Evolutionary conservation across 2,329 filamentous ascomycete genomes (phyloP), one percentile per base, ranked within the genome.

Genomic region (Aspergillus sp.): DNA sequence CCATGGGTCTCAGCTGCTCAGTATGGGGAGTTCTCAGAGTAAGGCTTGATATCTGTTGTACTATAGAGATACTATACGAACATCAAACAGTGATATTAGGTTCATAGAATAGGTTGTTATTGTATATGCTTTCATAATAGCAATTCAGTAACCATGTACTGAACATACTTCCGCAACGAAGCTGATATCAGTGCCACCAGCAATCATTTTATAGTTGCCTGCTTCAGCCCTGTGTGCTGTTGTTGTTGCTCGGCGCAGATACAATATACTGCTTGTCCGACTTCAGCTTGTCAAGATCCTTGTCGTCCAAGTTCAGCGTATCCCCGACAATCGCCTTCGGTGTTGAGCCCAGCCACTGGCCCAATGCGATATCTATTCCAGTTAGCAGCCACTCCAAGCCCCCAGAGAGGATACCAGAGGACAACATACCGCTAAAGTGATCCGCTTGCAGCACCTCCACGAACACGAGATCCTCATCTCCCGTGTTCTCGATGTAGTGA

Each of bases 401-500:
- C n/a, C n/a, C 41, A 19, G 43, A 45, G 3, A 6, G 19, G 12
- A 21, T 15, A 27, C 21, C 6, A 23, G 19, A 12, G 45, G 3
- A 33, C 12, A n/a, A 63, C 61, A 15, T 59, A 72, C 71, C 72
- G 15, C 67, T 71, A 69, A 91, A 92, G 70, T 87, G 81, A 63
- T 89, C 85, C 0, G 87, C 83, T 50, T 86, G 81, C 76, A 93
- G 89, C 15, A 93, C 86, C 74, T 93, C 90, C 11, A 93, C 77
- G 72, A 92, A 89, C 69, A 93, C 74, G 17, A 88, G 84, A 70
- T 91, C 88, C 49, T 90, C 84, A n/a, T 89, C 87, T 41, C 78
- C 80, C 5, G 90, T 84, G 66, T 92, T 92, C 80, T 93, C 89
- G 54, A 93, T 88, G 69, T 91, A 93, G 69, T 93, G 89, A 3